phyloP scores from a whole-genome alignment of 306 rosid genomes.

The Sophora flavescens region DNA sequence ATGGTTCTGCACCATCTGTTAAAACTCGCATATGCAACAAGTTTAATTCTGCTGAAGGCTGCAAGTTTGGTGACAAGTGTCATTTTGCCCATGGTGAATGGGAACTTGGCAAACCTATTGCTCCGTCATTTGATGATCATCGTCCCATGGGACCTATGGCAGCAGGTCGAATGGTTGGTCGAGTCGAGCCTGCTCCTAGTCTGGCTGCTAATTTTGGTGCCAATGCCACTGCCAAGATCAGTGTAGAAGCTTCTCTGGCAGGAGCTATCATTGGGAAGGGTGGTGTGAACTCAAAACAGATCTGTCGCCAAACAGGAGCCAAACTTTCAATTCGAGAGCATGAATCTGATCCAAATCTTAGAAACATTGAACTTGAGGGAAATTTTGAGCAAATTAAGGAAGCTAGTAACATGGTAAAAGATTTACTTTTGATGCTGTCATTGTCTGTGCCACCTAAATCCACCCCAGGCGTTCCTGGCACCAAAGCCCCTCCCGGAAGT shows the following conservation, averaged over 20 bases:
- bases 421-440: constrained; percentile 67
- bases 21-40: constrained; percentile 87
- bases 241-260: constrained; percentile 91
- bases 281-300: constrained; percentile 94
- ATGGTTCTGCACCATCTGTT: constrained; percentile 68
- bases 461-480: constrained; percentile 58
- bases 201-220: constrained; percentile 87
- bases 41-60: constrained; percentile 84
- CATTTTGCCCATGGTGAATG: constrained; percentile 96
- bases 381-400: constrained; percentile 88
- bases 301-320: constrained; percentile 96
- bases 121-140: constrained; percentile 70
- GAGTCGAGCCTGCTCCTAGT: constrained; percentile 71
- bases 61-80: constrained; percentile 96
- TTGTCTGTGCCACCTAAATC: constrained; percentile 66
- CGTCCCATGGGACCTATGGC: constrained; percentile 61
- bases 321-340: constrained; percentile 94
- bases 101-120: constrained; percentile 79
- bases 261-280: constrained; percentile 99
- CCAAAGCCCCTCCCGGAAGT: constrained; percentile 59
- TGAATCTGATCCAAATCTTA: constrained; percentile 78
- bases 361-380: constrained; percentile 95
- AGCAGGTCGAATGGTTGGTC: constrained; percentile 59
- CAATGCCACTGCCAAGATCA: constrained; percentile 91
- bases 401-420: constrained; percentile 87